A percentile compares a stretch with the other conserved stretches of the same genome.
Conservation (phyloP, 257 asterid genomes). For the Solanum dulcamara region DNA sequence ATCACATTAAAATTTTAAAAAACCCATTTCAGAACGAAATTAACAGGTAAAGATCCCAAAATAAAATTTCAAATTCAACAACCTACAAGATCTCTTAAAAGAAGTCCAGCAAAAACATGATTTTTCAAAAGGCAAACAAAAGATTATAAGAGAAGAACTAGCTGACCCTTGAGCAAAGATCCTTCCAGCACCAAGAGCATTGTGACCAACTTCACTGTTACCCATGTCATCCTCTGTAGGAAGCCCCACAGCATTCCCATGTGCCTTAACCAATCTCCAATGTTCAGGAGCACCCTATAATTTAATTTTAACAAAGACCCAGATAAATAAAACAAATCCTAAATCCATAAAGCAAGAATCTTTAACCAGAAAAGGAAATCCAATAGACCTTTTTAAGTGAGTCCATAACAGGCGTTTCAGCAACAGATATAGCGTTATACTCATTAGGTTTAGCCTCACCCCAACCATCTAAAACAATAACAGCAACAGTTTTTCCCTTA, state of each 20-base stretch:
- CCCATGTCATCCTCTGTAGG: constrained; percentile 99
- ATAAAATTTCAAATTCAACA: background rate
- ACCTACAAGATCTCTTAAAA: background rate
- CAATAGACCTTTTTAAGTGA: constrained; percentile 62
- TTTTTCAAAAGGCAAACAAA: background rate
- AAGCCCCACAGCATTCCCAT: constrained; percentile 88
- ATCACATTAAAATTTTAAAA: background rate
- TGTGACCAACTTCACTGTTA: constrained; percentile 97
- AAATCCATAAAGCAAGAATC: background rate
- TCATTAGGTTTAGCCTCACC: constrained; percentile 82
- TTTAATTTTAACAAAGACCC: background rate
- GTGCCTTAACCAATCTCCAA: constrained; percentile 96
- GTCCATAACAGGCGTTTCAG: constrained; percentile 96
- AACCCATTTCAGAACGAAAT: background rate
- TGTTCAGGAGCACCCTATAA: constrained; percentile 82
- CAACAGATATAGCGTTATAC: constrained; percentile 84
- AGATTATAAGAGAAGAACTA: constrained; percentile 1
- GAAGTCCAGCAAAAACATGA: background rate
- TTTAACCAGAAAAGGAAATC: background rate
- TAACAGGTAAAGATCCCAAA: background rate
- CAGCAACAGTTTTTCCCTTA: constrained; percentile 66
- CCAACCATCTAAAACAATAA: constrained; percentile 96
- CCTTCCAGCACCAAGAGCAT: constrained; percentile 99
- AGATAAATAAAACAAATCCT: background rate
- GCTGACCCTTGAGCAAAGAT: constrained; percentile 91